Base-by-base conservation (phyloP, 345 rosid species). In the Crucihimalaya himalaica region DNA sequence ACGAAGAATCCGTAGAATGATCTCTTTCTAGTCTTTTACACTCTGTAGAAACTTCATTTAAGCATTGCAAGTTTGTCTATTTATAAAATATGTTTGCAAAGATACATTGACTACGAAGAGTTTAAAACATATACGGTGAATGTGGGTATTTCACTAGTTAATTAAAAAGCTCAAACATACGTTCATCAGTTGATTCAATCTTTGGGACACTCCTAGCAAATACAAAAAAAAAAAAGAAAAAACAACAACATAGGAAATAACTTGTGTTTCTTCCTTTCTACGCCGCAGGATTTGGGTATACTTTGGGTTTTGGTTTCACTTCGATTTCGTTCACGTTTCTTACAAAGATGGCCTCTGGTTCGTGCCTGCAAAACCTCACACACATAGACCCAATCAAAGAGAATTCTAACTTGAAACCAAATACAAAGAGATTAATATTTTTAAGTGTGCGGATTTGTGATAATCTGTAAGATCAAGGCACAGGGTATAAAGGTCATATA, bases 241-340 rank as follows among this genome's bases (percentile, higher is more conserved):
- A 25, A 37, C 14, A 34, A 35, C 16, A 65, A 57, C 60, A 18
- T 37, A 29, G 15, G 46, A 50, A 48, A 19, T 45, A 16, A 53
- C 71, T 55, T 64, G 48, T 45, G 16, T 27, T 45, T 46, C 71
- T 16, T 68, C 55, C 27, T 40, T 32, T 20, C 55, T 79, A 90
- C 6, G 92, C 93, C 0, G 87, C 93, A 48, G 93, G 86, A 69
- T 83, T 95, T 4, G 97, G 92, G 25, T 85, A 85, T 28, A 82
- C 94, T 76, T 92, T 95, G 5, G 99, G 97, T 71, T 95, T 92
- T 6, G 97, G 99, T 86, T 90, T 90, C 20, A 95, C 98, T 87
- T 95, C 98, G 29, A 92, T 84, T 76, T 95, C 96, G 25, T 90
- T 90, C 69, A 90, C 87, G 62, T 81, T 87, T 43, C 98, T 87